Base-by-base conservation (phyloP, 2,329 filamentous ascomycete genomes). In the Penicillium griseofulvum region DNA sequence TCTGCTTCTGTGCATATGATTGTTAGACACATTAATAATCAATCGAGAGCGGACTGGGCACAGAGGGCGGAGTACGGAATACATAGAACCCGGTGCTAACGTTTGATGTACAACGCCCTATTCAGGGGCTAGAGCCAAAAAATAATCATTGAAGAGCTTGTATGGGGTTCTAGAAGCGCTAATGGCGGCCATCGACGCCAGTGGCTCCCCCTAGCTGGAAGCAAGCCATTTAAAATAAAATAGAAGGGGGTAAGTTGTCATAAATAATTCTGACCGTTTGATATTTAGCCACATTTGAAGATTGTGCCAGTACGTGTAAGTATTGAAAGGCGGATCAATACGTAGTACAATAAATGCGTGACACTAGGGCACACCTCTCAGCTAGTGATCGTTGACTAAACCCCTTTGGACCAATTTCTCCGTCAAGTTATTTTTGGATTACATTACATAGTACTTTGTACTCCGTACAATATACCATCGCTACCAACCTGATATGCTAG, bases 301-400 rank as follows among this genome's bases (percentile, higher is more conserved):
- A 28, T 49, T 39, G 45, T 37, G 52, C 54, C 55, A 44, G 50
- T 14, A 26, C 17, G 31, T 43, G 38, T 43, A 12, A 46, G 34
- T 55, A 52, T 48, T 49, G 16, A 49, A 52, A 52, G 17, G 49
- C 53, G 48, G 42, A 47, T 49, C 52, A 55, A 51, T 52, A 55
- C 57, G 8, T 26, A n/a, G 29, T 52, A 52, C 54, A 61, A 58
- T 64, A 59, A 63, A 61, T 58, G 53, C 64, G 61, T 49, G 51
- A 65, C 61, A 60, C 60, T 62, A 64, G 61, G 49, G 26, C 43
- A 34, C 57, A 56, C 51, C 57, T 48, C 36, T 54, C 48, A 49
- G 52, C 51, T 39, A 60, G 53, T 58, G 60, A 62, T 62, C 59
- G 56, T 33, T 53, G 53, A 59, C 59, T 59, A 63, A 55, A 49